Evolutionary conservation across 129 eudicot species (phyloP).

Genomic region (Silybum marianum): DNA sequence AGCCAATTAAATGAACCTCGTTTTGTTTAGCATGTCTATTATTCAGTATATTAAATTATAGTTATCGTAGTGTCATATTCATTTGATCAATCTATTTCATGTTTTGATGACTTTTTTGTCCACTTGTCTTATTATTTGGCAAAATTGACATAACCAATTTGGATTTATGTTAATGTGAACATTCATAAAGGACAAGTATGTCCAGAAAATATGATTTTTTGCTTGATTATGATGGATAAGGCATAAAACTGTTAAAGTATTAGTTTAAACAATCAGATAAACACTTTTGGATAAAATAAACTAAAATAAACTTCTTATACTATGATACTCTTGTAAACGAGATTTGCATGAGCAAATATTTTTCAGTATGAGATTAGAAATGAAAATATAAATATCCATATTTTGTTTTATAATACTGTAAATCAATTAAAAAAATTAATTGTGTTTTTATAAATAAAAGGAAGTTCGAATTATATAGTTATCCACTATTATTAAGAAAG

Average conservation of each 20-base stretch:
- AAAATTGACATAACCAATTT: not conserved
- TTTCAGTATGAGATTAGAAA: not conserved
- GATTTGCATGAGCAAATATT: no score
- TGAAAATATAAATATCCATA: not conserved
- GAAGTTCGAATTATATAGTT: not conserved
- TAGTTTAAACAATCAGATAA: not conserved
- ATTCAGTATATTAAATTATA: not conserved
- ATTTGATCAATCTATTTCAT: conserved; percentile 7
- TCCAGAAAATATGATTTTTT: not conserved
- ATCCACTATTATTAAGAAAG: not conserved
- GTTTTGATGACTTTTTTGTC: conserved; percentile 1
- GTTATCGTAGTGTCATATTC: not conserved
- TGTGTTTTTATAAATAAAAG: not conserved
- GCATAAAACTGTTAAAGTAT: not conserved
- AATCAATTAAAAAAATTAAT: not conserved
- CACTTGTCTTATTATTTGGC: not conserved
- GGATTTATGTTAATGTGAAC: not conserved
- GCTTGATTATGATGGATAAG: not conserved
- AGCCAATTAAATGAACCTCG: not conserved
- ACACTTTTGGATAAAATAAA: not conserved
- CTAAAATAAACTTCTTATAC: not conserved
- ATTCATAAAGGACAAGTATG: not conserved
- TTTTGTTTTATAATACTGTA: not conserved
- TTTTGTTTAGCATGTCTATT: not conserved
- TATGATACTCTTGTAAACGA: no score